Base-by-base conservation (phyloP, 192 early-diverging fungal species). In the Pilobolus umbonatus region DNA sequence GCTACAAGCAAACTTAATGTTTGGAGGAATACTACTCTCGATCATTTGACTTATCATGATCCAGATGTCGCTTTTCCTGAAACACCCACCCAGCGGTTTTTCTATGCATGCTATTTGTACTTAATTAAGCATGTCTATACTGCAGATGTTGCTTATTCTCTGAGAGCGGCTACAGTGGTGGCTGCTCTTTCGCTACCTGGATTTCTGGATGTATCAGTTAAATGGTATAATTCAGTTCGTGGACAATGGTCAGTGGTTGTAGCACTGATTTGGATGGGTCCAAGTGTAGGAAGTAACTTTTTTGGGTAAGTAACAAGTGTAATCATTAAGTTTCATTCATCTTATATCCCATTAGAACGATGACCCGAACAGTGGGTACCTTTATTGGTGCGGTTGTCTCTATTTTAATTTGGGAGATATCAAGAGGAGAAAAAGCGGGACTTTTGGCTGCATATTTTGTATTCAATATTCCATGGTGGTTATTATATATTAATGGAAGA, bases 211-310 rank as follows among this genome's bases (percentile, higher is more conserved):
- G 21, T 10, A 7, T 61, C 71, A n/a, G 31, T 43, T 36, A 14
- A 11, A 17, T 69, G 61, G 67, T 73, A 69, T 45, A 51, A 43
- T 6, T 39, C 17, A 39, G 50, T 51, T 35, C 35, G 51, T 25
- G 71, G 71, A 5, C 62, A 73, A 52, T 73, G 71, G 71, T 61
- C 71, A 8, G 53, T 56, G 6, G 48, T 73, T 5, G 68, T 61
- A 11, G 71, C 67, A 0, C 38, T 73, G 15, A 50, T 69, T 31
- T 68, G 67, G 53, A 69, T 73, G 54, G 57, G 67, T 24, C 71
- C 71, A 8, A 60, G 62, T 10, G 57, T 64, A 17, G 71, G 71
- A 2, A 68, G 71, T 7, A 64, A 49, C 11, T 45, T 69, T 15
- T 68, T 73, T 57, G 67, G 64, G 64, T 71, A 45, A 48, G 38